A percentile compares a stretch with the other conserved stretches of the same genome.
Conservation (phyloP, 768 basidiomycete genomes). For the Naematelia aurantialba region DNA sequence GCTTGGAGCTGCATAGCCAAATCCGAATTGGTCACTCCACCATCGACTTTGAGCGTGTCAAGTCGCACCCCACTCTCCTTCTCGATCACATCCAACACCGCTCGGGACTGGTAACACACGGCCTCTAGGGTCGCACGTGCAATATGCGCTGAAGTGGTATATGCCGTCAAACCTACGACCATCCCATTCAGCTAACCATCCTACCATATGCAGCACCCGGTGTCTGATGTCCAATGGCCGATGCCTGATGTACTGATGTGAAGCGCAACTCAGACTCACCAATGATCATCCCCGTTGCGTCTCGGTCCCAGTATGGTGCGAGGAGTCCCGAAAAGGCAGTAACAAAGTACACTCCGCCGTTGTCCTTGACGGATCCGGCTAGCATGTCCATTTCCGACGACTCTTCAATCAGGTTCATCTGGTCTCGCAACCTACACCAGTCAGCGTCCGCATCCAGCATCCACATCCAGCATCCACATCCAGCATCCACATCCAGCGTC, state of each 20-base stretch:
- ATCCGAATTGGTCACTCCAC: slow-evolving; percentile 42
- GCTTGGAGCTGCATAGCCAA: slow-evolving; percentile 57
- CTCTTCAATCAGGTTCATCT: slow-evolving; percentile 73
- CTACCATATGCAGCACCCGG: no score
- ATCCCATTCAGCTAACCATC: not conserved
- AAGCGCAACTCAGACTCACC: not conserved
- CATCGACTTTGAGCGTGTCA: slow-evolving; percentile 87
- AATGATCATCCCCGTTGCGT: slow-evolving; percentile 57
- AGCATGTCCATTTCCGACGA: slow-evolving; percentile 81
- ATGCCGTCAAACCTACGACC: slow-evolving; percentile 48
- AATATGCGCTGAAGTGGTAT: slow-evolving; percentile 69
- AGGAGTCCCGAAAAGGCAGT: slow-evolving; percentile 94
- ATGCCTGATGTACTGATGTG: no score
- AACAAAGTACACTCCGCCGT: slow-evolving; percentile 92
- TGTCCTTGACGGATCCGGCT: slow-evolving; percentile 68
- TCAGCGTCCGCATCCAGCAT: not conserved
- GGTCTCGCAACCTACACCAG: slow-evolving; percentile 70
- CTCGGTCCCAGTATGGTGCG: slow-evolving; percentile 89
- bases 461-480: no score
- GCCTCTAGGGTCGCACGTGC: slow-evolving; percentile 93
- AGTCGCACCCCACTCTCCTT: slow-evolving; percentile 73
- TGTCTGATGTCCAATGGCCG: no score
- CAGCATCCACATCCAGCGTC: no score
- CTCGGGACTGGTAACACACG: slow-evolving; percentile 91
- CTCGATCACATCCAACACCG: slow-evolving; percentile 92